Evolutionary conservation across 2,329 filamentous ascomycete genomes (phyloP), one percentile per base, ranked within the genome.

Genomic region (Magnaporthiopsis incrustans): DNA sequence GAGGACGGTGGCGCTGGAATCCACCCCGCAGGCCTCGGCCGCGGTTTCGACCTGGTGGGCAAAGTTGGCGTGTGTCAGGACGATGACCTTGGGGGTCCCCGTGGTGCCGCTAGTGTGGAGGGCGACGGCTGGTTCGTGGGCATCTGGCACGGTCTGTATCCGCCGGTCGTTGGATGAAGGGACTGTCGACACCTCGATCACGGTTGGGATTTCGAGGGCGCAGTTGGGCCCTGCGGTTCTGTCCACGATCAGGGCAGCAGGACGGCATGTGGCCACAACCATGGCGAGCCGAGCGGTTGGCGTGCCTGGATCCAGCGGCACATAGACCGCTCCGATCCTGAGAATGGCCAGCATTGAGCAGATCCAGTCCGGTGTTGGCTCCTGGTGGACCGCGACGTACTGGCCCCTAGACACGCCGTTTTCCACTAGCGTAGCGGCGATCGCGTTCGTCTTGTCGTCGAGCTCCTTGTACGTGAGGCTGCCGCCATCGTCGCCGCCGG

Each of bases 31-130:
- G 22, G 30, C 22, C 57, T 18, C 27, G 3, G 26, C 27, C 27
- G 57, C 26, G 27, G 57, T 33, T 25, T 32, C 33, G 57, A 59
- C 33, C 22, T 30, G 22, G 70, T 86, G 85, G n/a, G 79, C 77
- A 26, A 85, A 81, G 67, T 83, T 83, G 50, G 71, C 72, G 66
- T 87, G 85, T 26, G 78, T 80, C 27, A 86, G 78, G 69, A 86
- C 81, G 14, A 86, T 83, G 1, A 84, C 84, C 69, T 86, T 86
- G 1, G 83, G 83, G 25, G 77, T 77, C 8, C 83, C 83, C 0
- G 84, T 86, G 25, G 82, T 86, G 53, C 81, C 81, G 27, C 83
- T 85, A 60, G 83, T 85, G 69, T 84, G 85, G 64, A 84, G 82
- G 60, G 80, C 75, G 65, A 25, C 57, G 33, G 57, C 57, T 25